A percentile compares a stretch with the other conserved stretches of the same genome.
These are phyloP conservation scores for Arthrobotrys megalospora DNA, from an alignment of 2,329 filamentous ascomycete genomes.

Conservation along the genomic window DNA sequence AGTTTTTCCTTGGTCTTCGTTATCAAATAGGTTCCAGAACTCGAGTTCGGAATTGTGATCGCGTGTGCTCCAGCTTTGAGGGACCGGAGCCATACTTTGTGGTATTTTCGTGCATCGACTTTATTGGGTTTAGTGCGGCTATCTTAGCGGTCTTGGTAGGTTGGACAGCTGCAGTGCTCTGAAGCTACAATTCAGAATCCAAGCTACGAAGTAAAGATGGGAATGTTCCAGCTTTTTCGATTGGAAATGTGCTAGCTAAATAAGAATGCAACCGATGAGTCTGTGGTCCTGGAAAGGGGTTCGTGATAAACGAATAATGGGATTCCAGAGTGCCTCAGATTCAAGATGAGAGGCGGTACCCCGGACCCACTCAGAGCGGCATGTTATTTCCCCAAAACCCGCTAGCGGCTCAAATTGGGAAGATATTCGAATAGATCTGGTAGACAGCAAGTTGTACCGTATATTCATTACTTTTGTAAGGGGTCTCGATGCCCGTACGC, in stretches of 20 bases:
- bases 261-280: too few species aligned
- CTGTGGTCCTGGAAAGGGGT: too few species aligned
- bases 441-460: neutral
- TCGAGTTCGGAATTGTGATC: neutral
- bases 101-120: neutral
- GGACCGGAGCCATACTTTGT: neutral
- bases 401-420: neutral
- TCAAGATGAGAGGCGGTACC: neutral
- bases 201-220: too few species aligned
- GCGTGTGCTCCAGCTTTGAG: neutral
- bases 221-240: too few species aligned
- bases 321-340: neutral
- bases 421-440: too few species aligned
- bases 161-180: too few species aligned
- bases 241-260: too few species aligned
- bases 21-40: slow-evolving; percentile 17
- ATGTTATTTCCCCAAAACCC: neutral
- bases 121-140: too few species aligned
- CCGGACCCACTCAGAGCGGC: neutral
- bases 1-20: neutral
- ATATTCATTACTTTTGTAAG: slow-evolving; percentile 6
- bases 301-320: neutral
- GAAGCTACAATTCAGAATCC: too few species aligned
- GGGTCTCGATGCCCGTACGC: neutral
- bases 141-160: too few species aligned